These are phyloP conservation scores for Psilocybe cubensis DNA, from an alignment of 768 basidiomycete species.

Conservation along the genomic window DNA sequence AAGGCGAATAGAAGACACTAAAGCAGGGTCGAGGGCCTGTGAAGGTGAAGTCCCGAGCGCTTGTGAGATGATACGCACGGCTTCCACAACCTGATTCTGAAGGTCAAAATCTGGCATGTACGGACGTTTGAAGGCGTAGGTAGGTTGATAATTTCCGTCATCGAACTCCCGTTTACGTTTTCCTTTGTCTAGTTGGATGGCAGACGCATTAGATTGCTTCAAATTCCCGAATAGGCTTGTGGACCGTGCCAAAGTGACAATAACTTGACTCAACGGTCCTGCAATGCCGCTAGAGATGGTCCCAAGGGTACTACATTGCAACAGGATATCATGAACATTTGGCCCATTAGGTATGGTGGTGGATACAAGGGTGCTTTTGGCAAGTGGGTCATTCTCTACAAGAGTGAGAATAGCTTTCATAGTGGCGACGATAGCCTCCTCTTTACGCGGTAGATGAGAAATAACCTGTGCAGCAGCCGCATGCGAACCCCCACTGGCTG, in stretches of 20 bases:
- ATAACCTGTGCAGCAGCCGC: background rate
- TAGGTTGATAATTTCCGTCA: slow-evolving; percentile 31
- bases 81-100: slow-evolving; percentile 59
- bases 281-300: slow-evolving; percentile 56
- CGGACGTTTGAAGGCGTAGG: slow-evolving; percentile 46
- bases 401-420: slow-evolving; percentile 66
- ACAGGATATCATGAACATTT: slow-evolving; percentile 61
- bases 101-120: slow-evolving; percentile 49
- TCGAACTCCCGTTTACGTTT: slow-evolving; percentile 73
- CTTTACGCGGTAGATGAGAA: slow-evolving; percentile 36
- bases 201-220: slow-evolving; percentile 64
- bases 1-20: slow-evolving; percentile 73
- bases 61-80: slow-evolving; percentile 58
- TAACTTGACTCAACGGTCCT: slow-evolving; percentile 57
- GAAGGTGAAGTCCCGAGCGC: slow-evolving; percentile 46
- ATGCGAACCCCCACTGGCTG: background rate
- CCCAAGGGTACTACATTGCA: slow-evolving; percentile 48
- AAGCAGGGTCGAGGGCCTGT: slow-evolving; percentile 52
- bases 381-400: slow-evolving; percentile 58
- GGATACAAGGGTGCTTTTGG: slow-evolving; percentile 55
- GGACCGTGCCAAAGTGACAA: slow-evolving; percentile 70
- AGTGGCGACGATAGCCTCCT: slow-evolving; percentile 64
- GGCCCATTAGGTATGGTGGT: slow-evolving; percentile 53
- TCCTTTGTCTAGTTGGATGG: slow-evolving; percentile 67
- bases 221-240: slow-evolving; percentile 67